These are phyloP conservation scores for Mycosphaerella arachidis DNA, from an alignment of 2,329 filamentous ascomycete genomes.

Conservation along the genomic window DNA sequence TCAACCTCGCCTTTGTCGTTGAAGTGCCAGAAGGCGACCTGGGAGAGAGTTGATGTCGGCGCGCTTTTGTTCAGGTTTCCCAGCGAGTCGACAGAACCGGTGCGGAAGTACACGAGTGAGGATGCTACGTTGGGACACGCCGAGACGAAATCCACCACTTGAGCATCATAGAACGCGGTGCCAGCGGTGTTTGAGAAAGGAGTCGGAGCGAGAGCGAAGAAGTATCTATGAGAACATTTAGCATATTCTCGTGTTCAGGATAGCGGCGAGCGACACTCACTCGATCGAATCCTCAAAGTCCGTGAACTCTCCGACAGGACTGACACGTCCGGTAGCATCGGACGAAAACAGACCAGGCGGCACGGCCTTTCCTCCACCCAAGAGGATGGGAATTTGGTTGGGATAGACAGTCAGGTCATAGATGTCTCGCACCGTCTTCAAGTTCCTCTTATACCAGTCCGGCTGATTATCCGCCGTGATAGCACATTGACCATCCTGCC, in stretches of 20 bases:
- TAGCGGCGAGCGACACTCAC: slow-evolving; percentile 37
- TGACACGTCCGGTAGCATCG: slow-evolving; percentile 38
- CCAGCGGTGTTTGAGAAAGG: slow-evolving; percentile 24
- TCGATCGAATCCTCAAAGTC: slow-evolving; percentile 42
- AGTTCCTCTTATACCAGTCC: slow-evolving; percentile 5
- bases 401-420: slow-evolving; percentile 10
- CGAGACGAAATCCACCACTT: slow-evolving; percentile 22
- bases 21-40: slow-evolving; percentile 46
- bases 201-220: slow-evolving; percentile 41
- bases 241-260: neutral
- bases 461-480: neutral
- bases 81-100: slow-evolving; percentile 6
- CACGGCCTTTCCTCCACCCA: slow-evolving; percentile 33
- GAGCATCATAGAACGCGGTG: slow-evolving; percentile 20
- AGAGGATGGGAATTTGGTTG: slow-evolving; percentile 6
- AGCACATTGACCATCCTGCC: neutral
- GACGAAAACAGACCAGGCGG: slow-evolving; percentile 38
- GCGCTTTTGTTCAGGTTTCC: slow-evolving; percentile 10
- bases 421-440: slow-evolving; percentile 5
- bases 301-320: slow-evolving; percentile 41
- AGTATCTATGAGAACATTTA: slow-evolving; percentile 28
- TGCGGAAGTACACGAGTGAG: slow-evolving; percentile 21
- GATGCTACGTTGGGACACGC: slow-evolving; percentile 20
- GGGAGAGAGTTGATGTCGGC: slow-evolving; percentile 15
- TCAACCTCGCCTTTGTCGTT: slow-evolving; percentile 41